Evolutionary conservation across 1,139 yeast genomes (phyloP).

Genomic region (Geotrichum phurueaensis): DNA sequence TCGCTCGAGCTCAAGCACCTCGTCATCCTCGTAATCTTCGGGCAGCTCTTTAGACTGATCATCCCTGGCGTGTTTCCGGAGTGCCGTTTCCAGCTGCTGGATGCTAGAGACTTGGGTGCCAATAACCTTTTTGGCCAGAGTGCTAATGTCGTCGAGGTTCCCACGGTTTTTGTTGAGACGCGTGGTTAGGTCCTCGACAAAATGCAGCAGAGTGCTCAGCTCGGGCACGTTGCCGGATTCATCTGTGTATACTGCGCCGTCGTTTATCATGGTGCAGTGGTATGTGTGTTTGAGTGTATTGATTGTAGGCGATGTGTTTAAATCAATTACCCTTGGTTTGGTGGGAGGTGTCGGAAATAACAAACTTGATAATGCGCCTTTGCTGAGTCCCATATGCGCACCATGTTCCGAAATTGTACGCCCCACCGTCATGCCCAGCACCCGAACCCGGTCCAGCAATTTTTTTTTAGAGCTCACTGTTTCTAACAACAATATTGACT

Average conservation of each 20-base stretch:
- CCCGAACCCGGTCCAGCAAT: neutral
- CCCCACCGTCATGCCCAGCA: no score
- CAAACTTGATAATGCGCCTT: neutral
- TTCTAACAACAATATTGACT: neutral
- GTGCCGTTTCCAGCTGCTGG: neutral
- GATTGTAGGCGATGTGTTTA: neutral
- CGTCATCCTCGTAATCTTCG: neutral
- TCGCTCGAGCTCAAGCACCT: neutral
- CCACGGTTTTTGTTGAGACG: constrained; percentile 11
- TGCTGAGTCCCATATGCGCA: neutral
- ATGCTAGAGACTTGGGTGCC: neutral
- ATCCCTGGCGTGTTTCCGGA: neutral
- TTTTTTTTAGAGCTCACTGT: neutral
- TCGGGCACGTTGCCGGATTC: constrained; percentile 14
- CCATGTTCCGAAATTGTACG: no score
- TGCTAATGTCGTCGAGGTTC: constrained; percentile 3
- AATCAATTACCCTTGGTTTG: neutral
- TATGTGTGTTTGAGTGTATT: neutral
- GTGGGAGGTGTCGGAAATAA: neutral
- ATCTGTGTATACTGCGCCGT: constrained; percentile 14
- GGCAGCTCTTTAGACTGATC: neutral
- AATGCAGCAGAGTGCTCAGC: constrained; percentile 7
- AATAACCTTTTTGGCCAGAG: constrained; percentile 12
- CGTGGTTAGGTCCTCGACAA: constrained; percentile 9
- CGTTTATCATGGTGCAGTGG: constrained; percentile 5